These are phyloP conservation scores for Fusarium chuoi DNA, from an alignment of 2,329 filamentous ascomycete genomes.

Conservation along the genomic window DNA sequence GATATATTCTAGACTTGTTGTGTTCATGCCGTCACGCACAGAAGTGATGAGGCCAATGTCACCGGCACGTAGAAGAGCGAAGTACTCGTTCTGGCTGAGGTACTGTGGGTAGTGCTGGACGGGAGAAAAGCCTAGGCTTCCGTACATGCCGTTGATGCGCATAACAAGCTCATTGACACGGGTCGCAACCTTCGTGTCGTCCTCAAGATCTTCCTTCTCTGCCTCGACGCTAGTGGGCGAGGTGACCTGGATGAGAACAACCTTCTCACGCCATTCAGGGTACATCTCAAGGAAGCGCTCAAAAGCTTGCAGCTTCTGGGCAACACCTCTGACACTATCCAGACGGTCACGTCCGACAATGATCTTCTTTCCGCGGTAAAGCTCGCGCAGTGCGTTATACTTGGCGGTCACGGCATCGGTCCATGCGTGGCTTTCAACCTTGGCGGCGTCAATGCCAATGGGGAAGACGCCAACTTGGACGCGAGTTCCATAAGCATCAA, in stretches of 20 bases:
- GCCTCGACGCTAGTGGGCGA: constrained; percentile 85
- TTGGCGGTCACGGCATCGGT: constrained; percentile 75
- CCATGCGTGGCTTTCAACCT: constrained; percentile 80
- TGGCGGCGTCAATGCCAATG: constrained; percentile 90
- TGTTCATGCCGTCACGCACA: constrained; percentile 98
- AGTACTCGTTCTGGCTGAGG: constrained; percentile 89
- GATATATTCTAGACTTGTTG: constrained; percentile 93
- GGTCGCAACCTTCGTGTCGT: constrained; percentile 81
- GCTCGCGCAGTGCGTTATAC: constrained; percentile 75
- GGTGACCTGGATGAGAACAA: constrained; percentile 94
- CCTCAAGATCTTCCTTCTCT: constrained; percentile 73
- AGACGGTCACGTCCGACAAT: constrained; percentile 95
- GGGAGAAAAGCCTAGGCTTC: constrained; percentile 87
- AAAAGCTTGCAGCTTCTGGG: constrained; percentile 96
- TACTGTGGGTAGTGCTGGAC: constrained; percentile 97
- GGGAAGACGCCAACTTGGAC: constrained; percentile 94
- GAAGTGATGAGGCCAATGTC: constrained; percentile 96
- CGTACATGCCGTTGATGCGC: constrained; percentile 90
- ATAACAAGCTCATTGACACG: constrained; percentile 92
- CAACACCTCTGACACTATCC: constrained; percentile 90
- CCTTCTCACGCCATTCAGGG: constrained; percentile 90
- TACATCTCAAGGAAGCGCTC: constrained; percentile 91
- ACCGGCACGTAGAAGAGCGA: constrained; percentile 88
- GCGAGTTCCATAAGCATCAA: constrained; percentile 88
- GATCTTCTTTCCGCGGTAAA: constrained; percentile 91